Base-by-base conservation (phyloP, 1,284 basidiomycete genomes). In the Moesziomyces sp. region DNA sequence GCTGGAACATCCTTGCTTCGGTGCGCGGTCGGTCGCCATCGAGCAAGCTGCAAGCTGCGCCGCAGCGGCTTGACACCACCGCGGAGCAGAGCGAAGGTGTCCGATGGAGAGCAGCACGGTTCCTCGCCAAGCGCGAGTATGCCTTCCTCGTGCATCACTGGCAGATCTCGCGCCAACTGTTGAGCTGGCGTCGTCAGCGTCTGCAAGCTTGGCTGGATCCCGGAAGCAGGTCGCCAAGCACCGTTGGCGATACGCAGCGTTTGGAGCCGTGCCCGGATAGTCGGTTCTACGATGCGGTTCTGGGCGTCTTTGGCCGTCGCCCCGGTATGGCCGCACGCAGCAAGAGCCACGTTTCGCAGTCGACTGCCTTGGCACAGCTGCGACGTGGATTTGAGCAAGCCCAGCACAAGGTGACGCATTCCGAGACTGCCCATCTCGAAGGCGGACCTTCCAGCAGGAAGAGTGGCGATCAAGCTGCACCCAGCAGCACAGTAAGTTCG, bases 221-320 rank as follows among this genome's bases (percentile, higher is more conserved):
- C 11, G 46, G 48, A 21, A 24, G 10, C 23, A 40, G 11, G 26
- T 19, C 16, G 33, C 40, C n/a, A 26, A 26, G 9, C 30, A 33
- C 30, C 30, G 4, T 11, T 13, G 13, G 30, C 30, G 30, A 33
- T 33, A 33, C 8, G 30, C 30, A 33, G 14, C 28, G 21, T 0
- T 1, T 0, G 24, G 33, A 23, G 7, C 3, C 52, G 18, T 33
- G 40, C 19, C 72, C 67, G 11, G 73, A 75, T 46, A 50, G 56
- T 26, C 48, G 58, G 9, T 71, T 75, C 52, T 75, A 50, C 43
- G 63, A 71, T 52, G 64, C 63, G 10, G 6, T 75, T 3, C 44
- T 75, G 43, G 54, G 52, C 42, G 53, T 71, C 30, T 61, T 75
- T 52, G 68, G 73, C 33, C 62, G 59, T n/a, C 58, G 67, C 7